Percentiles rank a stretch among this genome's conserved stretches.
Evolutionary conservation across 768 basidiomycete species (phyloP).

Genomic region (Filobasidium floriforme): DNA sequence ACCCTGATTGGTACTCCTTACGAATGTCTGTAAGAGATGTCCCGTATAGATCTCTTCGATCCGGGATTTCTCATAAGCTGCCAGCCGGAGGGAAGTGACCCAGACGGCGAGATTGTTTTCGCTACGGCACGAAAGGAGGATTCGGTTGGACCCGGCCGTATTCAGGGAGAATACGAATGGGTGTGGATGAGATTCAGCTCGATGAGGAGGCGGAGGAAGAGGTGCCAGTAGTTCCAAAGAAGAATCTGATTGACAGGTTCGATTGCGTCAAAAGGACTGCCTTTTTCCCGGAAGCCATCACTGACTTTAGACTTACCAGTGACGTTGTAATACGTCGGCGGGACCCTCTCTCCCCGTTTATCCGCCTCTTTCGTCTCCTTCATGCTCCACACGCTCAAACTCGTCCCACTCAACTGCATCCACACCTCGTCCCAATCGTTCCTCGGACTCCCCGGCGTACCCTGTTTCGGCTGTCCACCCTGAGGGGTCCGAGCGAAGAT

Average conservation of each 20-base stretch:
- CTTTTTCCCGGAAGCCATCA: background rate
- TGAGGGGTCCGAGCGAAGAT: conserved; percentile 42
- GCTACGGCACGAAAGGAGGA: conserved; percentile 77
- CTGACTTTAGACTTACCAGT: conserved; percentile 27
- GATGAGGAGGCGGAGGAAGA: conserved; percentile 44
- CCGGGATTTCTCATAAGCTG: conserved; percentile 88
- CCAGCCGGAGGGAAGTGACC: conserved; percentile 81
- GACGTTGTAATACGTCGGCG: conserved; percentile 46
- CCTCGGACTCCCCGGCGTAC: conserved; percentile 39
- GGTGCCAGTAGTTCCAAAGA: conserved; percentile 44
- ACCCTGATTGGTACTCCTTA: conserved; percentile 43
- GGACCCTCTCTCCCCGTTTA: conserved; percentile 44
- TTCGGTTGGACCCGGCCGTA: conserved; percentile 82
- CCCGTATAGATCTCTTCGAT: conserved; percentile 97
- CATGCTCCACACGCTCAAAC: conserved; percentile 46
- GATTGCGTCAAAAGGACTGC: background rate
- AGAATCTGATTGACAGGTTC: conserved; percentile 16
- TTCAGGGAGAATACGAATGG: conserved; percentile 76
- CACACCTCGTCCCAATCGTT: conserved; percentile 47
- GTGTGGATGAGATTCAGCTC: conserved; percentile 40
- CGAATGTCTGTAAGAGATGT: conserved; percentile 74
- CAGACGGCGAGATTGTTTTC: conserved; percentile 68
- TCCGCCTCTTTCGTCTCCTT: conserved; percentile 44
- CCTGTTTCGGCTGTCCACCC: conserved; percentile 43
- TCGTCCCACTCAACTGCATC: conserved; percentile 45